Conservation (phyloP, 192 early-diverging fungal genomes). For the Entrophospora sp. region DNA sequence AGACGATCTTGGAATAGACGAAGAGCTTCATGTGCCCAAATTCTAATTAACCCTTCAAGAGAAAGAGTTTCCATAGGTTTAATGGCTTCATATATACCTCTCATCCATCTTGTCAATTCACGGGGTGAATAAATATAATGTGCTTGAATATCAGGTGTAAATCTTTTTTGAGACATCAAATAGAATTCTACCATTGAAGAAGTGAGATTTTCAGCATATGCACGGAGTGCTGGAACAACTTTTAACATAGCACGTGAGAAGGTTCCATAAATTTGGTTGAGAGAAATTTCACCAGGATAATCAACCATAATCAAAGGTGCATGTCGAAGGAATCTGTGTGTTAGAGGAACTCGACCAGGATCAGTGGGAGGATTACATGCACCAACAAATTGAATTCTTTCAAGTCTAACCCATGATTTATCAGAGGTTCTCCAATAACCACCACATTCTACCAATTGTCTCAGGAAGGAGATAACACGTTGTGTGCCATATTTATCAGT, state of each 20-base stretch:
- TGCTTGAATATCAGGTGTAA: conserved; percentile 96
- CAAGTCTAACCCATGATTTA: conserved; percentile 88
- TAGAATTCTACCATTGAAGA: conserved; percentile 98
- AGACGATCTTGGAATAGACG: conserved; percentile 98
- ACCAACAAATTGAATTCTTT: conserved; percentile 98
- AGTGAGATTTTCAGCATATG: conserved; percentile 85
- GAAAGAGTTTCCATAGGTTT: conserved; percentile 69
- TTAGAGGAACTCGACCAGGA: conserved; percentile 92
- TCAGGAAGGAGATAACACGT: conserved; percentile 91
- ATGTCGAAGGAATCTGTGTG: conserved; percentile 94
- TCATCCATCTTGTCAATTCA: conserved; percentile 98
- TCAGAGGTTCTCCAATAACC: conserved; percentile 94
- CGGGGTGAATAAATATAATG: conserved; percentile 99
- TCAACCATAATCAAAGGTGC: conserved; percentile 97
- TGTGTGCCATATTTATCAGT: conserved; percentile 97
- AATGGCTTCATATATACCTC: conserved; percentile 94
- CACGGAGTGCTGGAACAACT: conserved; percentile 80
- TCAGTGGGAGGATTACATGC: conserved; percentile 99
- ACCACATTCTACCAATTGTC: conserved; percentile 88
- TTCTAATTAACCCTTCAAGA: conserved; percentile 81
- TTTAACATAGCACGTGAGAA: conserved; percentile 90
- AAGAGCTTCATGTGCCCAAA: conserved; percentile 98
- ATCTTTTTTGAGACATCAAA: conserved; percentile 76
- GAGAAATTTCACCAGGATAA: conserved; percentile 88
- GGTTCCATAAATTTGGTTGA: conserved; percentile 93